These are phyloP conservation scores for Pseudonitzschia multiseries DNA, from an alignment of 108 stramenopile genomes.

Conservation along the genomic window DNA sequence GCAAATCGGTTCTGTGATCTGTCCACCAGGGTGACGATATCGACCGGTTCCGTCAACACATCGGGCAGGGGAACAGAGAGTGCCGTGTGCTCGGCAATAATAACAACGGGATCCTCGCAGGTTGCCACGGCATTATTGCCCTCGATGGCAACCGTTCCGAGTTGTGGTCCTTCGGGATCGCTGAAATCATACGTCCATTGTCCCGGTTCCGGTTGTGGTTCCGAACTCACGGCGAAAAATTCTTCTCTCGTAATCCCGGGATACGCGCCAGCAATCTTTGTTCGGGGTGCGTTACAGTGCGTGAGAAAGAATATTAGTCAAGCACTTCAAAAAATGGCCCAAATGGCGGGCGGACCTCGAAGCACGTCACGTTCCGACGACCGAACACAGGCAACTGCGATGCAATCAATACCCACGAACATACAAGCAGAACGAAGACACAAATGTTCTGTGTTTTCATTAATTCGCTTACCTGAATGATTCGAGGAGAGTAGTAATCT, in stretches of 20 bases:
- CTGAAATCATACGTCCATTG: slow-evolving; percentile 89
- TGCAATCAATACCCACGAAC: no score
- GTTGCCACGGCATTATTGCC: slow-evolving; percentile 58
- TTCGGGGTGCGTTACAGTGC: slow-evolving; percentile 2
- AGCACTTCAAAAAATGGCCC: no score
- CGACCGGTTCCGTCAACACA: slow-evolving; percentile 65
- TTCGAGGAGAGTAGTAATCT: slow-evolving; percentile 81
- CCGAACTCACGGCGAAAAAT: slow-evolving; percentile 64
- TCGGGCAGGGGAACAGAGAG: slow-evolving; percentile 64
- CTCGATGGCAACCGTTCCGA: slow-evolving; percentile 84
- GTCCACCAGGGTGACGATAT: slow-evolving; percentile 77
- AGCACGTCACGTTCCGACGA: no score
- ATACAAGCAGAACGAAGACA: neutral
- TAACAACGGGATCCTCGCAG: slow-evolving; percentile 74
- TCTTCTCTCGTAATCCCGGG: slow-evolving; percentile 73
- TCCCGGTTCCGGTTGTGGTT: slow-evolving; percentile 64
- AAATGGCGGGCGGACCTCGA: no score
- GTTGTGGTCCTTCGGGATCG: slow-evolving; percentile 88
- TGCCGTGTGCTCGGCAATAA: slow-evolving; percentile 78
- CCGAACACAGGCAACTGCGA: no score
- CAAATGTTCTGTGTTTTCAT: no score
- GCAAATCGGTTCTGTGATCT: slow-evolving; percentile 57
- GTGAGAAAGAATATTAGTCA: no score
- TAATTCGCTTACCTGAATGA: slow-evolving; percentile 59
- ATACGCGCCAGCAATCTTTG: slow-evolving; percentile 85